phyloP scores from a whole-genome alignment of 345 rosid species.

The Hevea brasiliensis region DNA sequence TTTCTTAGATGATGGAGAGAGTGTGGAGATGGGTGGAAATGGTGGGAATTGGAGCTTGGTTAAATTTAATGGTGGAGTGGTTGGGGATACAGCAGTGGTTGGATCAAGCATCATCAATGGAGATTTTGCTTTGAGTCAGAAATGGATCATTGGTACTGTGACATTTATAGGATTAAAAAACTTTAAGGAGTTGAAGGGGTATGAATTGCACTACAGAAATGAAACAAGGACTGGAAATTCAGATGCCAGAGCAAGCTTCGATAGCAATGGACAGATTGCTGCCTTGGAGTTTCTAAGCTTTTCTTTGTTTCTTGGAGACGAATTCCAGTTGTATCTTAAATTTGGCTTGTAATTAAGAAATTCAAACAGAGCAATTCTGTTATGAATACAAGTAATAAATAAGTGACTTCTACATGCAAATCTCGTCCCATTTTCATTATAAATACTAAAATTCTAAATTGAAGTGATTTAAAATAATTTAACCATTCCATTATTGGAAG shows the following conservation, averaged over 20 bases:
- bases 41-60: slow-evolving; percentile 56
- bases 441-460: no score
- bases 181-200: background rate
- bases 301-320: slow-evolving; percentile 2
- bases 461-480: no score
- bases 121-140: slow-evolving; percentile 45
- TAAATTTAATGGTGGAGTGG: slow-evolving; percentile 34
- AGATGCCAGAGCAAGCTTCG: slow-evolving; percentile 12
- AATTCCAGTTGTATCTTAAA: slow-evolving; percentile 43
- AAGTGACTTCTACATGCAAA: no score
- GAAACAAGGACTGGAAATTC: slow-evolving; percentile 16
- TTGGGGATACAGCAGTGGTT: slow-evolving; percentile 25
- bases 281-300: slow-evolving; percentile 25
- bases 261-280: slow-evolving; percentile 25
- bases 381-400: no score
- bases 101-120: slow-evolving; percentile 52
- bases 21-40: slow-evolving; percentile 47
- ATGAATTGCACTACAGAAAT: background rate
- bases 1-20: slow-evolving; percentile 68
- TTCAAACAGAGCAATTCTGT: background rate
- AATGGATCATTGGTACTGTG: slow-evolving; percentile 53
- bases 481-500: no score
- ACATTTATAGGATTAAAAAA: slow-evolving; percentile 52
- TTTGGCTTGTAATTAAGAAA: background rate
- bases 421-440: no score